phyloP scores from a whole-genome alignment of 345 rosid genomes.

The Arabidopsis thaliana region DNA sequence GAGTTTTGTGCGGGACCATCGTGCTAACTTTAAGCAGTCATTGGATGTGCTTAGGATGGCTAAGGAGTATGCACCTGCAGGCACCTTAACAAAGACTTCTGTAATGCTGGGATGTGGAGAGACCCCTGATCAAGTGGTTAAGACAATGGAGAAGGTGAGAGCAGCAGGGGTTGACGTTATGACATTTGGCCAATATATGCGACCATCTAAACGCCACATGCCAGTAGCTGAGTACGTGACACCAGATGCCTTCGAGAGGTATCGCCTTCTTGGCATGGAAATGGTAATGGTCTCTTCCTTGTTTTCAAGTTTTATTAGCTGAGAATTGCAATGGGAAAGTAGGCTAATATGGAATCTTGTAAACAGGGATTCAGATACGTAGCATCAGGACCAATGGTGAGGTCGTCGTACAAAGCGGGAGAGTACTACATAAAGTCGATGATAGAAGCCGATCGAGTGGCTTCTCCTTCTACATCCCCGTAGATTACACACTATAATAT shows the following conservation, averaged over 20 bases:
- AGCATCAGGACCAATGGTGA: slow-evolving; percentile 99
- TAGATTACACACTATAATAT: slow-evolving; percentile 36
- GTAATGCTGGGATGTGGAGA: slow-evolving; percentile 98
- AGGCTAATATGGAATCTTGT: slow-evolving; percentile 15
- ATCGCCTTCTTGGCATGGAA: slow-evolving; percentile 83
- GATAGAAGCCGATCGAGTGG: slow-evolving; percentile 90
- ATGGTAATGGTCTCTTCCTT: slow-evolving; percentile 64
- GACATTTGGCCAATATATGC: slow-evolving; percentile 98
- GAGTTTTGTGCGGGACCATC: slow-evolving; percentile 80
- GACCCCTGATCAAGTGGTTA: slow-evolving; percentile 92
- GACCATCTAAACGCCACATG: slow-evolving; percentile 99
- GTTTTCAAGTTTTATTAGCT: not conserved
- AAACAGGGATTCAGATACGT: slow-evolving; percentile 94
- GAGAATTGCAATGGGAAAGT: not conserved
- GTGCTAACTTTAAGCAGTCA: slow-evolving; percentile 97
- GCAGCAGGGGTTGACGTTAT: slow-evolving; percentile 99
- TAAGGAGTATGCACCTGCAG: slow-evolving; percentile 71
- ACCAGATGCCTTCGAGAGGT: slow-evolving; percentile 92
- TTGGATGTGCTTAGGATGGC: slow-evolving; percentile 89
- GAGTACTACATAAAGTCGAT: slow-evolving; percentile 97
- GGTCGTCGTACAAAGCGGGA: slow-evolving; percentile 99
- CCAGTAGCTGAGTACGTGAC: slow-evolving; percentile 93
- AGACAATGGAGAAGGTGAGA: slow-evolving; percentile 93
- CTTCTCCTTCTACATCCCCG: slow-evolving; percentile 47
- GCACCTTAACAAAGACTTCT: slow-evolving; percentile 93